A percentile compares a stretch with the other conserved stretches of the same genome.
These are phyloP conservation scores for Kokia cookei DNA, from an alignment of 441 rosid genomes.

Conservation along the genomic window DNA sequence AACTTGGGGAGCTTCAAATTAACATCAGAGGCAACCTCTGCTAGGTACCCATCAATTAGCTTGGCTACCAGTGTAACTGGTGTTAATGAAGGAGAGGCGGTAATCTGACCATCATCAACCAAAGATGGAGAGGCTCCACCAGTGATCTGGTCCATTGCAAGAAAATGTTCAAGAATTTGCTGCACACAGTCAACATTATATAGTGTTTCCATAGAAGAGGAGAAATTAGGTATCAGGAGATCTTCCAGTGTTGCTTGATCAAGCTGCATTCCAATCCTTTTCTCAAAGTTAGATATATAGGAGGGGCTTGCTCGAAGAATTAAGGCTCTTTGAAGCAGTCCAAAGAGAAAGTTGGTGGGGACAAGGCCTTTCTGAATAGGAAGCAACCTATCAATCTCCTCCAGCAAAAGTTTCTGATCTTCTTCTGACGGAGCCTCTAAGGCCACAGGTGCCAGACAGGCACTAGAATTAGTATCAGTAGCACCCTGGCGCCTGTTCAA, in stretches of 20 bases:
- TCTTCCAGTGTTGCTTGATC: constrained; percentile 93
- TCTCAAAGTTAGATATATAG: constrained; percentile 67
- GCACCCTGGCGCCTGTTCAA: constrained; percentile 67
- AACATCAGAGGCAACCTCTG: constrained; percentile 95
- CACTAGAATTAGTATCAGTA: constrained; percentile 50
- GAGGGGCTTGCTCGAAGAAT: constrained; percentile 62
- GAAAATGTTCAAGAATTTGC: constrained; percentile 80
- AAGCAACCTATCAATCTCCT: constrained; percentile 64
- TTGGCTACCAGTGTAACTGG: constrained; percentile 86
- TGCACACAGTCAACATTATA: constrained; percentile 92
- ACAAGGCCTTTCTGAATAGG: constrained; percentile 80
- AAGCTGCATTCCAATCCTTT: constrained; percentile 91
- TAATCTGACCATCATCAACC: constrained; percentile 71
- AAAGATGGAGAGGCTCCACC: constrained; percentile 83
- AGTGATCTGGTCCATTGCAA: constrained; percentile 65
- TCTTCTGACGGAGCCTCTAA: constrained; percentile 67
- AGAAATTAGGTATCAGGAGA: constrained; percentile 89
- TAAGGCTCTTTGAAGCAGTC: constrained; percentile 80
- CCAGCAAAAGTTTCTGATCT: constrained; percentile 73
- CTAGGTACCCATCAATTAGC: constrained; percentile 90
- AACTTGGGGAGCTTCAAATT: constrained; percentile 91
- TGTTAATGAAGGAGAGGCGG: constrained; percentile 77
- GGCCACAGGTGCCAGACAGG: constrained; percentile 49
- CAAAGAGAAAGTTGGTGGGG: constrained; percentile 74
- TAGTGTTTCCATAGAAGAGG: constrained; percentile 83